Evolutionary conservation across 768 basidiomycete genomes (phyloP).

Genomic region (Tylopilus sp.): DNA sequence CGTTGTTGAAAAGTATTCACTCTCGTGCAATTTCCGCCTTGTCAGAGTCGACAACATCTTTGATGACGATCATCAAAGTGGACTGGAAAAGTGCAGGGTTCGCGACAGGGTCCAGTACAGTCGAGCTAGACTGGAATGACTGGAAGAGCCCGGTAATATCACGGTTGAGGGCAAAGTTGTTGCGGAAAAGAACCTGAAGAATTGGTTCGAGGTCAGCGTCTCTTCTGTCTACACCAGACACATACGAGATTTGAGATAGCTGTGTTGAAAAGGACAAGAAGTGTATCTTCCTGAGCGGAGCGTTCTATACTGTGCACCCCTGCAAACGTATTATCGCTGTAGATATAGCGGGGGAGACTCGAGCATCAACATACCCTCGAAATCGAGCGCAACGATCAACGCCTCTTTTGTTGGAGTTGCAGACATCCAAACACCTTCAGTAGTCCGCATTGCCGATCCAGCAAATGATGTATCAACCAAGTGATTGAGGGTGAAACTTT

Average conservation of each 20-base stretch:
- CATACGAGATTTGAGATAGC: constrained; percentile 61
- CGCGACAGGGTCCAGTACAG: constrained; percentile 52
- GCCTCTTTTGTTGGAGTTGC: constrained; percentile 55
- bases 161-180: constrained; percentile 62
- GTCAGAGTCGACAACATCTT: constrained; percentile 65
- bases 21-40: constrained; percentile 55
- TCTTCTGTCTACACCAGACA: background rate
- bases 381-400: constrained; percentile 60
- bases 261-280: constrained; percentile 62
- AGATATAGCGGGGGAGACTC: background rate
- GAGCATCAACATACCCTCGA: constrained; percentile 44
- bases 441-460: constrained; percentile 61
- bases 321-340: constrained; percentile 14
- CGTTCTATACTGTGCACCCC: constrained; percentile 64
- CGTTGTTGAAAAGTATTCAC: constrained; percentile 32
- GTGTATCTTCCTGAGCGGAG: constrained; percentile 59
- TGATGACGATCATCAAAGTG: constrained; percentile 60
- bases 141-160: constrained; percentile 60
- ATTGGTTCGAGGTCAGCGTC: background rate
- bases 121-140: constrained; percentile 55
- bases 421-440: constrained; percentile 66
- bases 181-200: constrained; percentile 56
- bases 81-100: constrained; percentile 61
- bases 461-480: constrained; percentile 64
- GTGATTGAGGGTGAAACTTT: constrained; percentile 56